A percentile compares a stretch with the other conserved stretches of the same genome.
These are phyloP conservation scores for Leishmania turanica DNA, from an alignment of 208 protist genomes.

Conservation along the genomic window DNA sequence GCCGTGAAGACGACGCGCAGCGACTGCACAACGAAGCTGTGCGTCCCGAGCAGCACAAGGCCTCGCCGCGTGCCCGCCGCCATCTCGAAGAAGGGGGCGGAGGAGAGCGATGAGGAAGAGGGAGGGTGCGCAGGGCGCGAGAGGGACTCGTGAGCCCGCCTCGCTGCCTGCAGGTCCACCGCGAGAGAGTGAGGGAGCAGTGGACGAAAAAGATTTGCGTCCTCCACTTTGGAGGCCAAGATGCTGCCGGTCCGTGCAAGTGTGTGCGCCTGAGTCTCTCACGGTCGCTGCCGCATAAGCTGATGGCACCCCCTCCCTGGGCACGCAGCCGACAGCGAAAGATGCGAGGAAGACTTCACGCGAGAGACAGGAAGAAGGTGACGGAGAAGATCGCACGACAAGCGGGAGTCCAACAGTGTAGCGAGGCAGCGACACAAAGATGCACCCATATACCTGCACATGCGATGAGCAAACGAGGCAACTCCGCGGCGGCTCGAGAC, in stretches of 20 bases:
- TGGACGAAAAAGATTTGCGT: neutral
- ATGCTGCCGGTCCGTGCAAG: neutral
- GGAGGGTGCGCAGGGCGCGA: neutral
- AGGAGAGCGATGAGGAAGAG: neutral
- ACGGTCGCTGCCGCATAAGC: too few relatives aligned
- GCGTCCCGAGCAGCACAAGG: conserved; percentile 14
- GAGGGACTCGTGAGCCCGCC: neutral
- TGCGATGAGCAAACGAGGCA: neutral
- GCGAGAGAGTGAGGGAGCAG: neutral
- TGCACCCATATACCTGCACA: neutral
- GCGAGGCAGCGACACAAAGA: neutral
- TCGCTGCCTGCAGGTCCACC: neutral
- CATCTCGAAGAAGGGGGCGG: neutral
- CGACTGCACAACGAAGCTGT: conserved; percentile 7
- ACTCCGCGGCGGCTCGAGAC: neutral
- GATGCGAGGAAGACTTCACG: neutral
- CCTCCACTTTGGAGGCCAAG: neutral
- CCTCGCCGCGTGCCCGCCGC: conserved; percentile 16
- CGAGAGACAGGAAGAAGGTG: neutral
- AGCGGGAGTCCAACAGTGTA: neutral
- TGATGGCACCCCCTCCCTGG: neutral
- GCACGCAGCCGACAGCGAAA: neutral
- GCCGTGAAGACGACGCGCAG: conserved; percentile 10
- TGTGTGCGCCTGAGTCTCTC: neutral
- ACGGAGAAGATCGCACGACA: neutral